These are phyloP conservation scores for Schwanniomyces vanrijiae DNA, from an alignment of 805 yeast genomes.

Conservation along the genomic window DNA sequence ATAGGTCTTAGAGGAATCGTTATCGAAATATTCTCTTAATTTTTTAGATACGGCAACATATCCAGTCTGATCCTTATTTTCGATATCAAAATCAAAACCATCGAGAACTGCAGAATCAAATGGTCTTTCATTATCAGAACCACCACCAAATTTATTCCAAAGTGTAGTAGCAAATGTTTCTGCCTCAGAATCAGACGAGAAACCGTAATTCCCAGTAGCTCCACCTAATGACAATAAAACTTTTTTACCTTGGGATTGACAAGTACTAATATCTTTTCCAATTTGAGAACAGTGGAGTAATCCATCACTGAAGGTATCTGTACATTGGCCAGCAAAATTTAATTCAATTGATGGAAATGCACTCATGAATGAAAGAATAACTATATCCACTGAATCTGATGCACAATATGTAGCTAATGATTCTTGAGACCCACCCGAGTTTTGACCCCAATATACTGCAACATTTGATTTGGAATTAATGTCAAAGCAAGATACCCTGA, in stretches of 20 bases:
- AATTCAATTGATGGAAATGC: conserved; percentile 49
- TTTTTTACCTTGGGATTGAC: conserved; percentile 79
- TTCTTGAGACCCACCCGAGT: conserved; percentile 34
- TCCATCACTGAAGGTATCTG: conserved; percentile 40
- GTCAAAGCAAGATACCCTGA: conserved; percentile 10
- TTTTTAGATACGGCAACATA: conserved; percentile 53
- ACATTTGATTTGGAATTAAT: conserved; percentile 20
- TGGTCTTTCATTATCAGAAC: conserved; percentile 40
- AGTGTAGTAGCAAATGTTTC: conserved; percentile 48
- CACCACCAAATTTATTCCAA: conserved; percentile 42
- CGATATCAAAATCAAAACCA: conserved; percentile 81
- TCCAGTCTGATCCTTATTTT: conserved; percentile 61
- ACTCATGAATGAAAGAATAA: conserved; percentile 68
- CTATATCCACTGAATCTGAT: conserved; percentile 66
- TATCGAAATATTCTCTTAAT: conserved; percentile 19
- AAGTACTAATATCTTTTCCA: conserved; percentile 65
- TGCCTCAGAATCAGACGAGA: conserved; percentile 47
- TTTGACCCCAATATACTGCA: conserved; percentile 33
- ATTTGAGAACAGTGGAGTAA: conserved; percentile 38
- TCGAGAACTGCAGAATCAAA: conserved; percentile 78
- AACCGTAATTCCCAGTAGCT: conserved; percentile 41
- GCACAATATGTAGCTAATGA: conserved; percentile 55
- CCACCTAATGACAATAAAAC: conserved; percentile 74
- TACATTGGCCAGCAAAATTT: conserved; percentile 52
- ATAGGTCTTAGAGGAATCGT: conserved; percentile 28